Conservation (phyloP, 2,329 filamentous ascomycete genomes). For the Pseudogymnoascus sp. region DNA sequence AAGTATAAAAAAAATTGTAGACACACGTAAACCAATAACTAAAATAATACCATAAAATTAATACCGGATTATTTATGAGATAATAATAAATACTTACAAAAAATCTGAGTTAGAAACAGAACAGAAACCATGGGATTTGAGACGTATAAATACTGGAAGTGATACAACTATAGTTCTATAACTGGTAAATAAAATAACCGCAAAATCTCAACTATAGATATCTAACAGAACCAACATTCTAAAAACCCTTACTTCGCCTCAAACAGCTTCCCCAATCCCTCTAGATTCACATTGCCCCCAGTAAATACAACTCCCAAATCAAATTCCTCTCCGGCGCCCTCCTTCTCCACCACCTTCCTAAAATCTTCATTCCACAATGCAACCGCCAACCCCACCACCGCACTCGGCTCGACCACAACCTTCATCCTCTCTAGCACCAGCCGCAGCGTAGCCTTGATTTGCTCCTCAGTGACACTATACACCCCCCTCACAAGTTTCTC, state of each 20-base stretch:
- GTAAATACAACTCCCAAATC: slow-evolving; percentile 54
- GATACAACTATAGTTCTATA: too few relatives aligned
- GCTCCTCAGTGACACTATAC: slow-evolving; percentile 67
- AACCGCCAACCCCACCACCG: slow-evolving; percentile 76
- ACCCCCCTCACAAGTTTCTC: slow-evolving; percentile 62
- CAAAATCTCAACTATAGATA: not conserved
- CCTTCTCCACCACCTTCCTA: slow-evolving; percentile 57
- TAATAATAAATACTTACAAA: too few relatives aligned
- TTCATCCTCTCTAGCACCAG: slow-evolving; percentile 84
- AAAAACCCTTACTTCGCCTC: slow-evolving; percentile 11
- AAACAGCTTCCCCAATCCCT: slow-evolving; percentile 47
- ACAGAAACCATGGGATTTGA: too few relatives aligned
- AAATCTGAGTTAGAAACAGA: too few relatives aligned
- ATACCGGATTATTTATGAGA: too few relatives aligned
- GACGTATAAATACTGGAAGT: too few relatives aligned
- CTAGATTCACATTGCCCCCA: slow-evolving; percentile 53
- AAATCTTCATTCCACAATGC: slow-evolving; percentile 84
- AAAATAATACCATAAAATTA: too few relatives aligned
- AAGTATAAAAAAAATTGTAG: too few relatives aligned
- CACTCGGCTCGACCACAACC: slow-evolving; percentile 81
- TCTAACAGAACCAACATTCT: not conserved
- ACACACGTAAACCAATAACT: too few relatives aligned
- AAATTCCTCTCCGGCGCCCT: slow-evolving; percentile 69
- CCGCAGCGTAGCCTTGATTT: slow-evolving; percentile 70
- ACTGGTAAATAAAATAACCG: not conserved